These are phyloP conservation scores for Sisymbrium irio DNA, from an alignment of 345 rosid species.

Conservation along the genomic window DNA sequence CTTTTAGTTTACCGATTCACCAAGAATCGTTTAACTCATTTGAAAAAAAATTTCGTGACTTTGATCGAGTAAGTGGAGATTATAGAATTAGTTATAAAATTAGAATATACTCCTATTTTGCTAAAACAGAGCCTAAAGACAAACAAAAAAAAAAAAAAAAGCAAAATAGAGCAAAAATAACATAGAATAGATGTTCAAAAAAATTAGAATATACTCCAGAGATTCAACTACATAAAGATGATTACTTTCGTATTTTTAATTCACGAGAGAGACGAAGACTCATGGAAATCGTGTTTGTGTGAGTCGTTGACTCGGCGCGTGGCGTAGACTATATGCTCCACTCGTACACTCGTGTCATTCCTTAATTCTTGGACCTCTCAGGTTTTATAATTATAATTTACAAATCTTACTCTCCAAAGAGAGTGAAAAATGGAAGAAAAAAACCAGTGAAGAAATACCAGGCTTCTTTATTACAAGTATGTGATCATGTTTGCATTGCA, in stretches of 20 bases:
- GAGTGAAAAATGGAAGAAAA: background rate
- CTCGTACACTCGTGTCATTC: background rate
- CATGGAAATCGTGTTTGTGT: background rate
- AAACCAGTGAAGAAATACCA: background rate
- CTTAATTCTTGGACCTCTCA: background rate
- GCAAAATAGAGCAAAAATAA: no score
- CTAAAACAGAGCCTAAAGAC: no score
- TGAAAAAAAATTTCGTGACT: background rate
- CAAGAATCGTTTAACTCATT: conserved; percentile 17
- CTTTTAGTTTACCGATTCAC: conserved; percentile 4
- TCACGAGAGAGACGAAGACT: background rate
- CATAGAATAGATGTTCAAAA: no score
- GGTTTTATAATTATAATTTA: background rate
- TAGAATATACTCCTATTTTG: background rate
- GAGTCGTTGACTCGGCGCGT: conserved; percentile 5
- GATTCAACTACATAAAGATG: background rate
- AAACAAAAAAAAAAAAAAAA: no score
- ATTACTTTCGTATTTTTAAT: background rate
- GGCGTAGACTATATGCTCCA: background rate
- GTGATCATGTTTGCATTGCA: background rate
- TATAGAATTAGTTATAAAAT: background rate
- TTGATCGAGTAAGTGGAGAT: background rate
- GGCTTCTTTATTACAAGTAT: no score
- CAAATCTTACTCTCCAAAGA: background rate
- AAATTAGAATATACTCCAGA: background rate